Percentiles rank a stretch among this genome's conserved stretches.
phyloP scores from a whole-genome alignment of 2,329 filamentous ascomycete genomes.

The Pestalotiopsis sp. region DNA sequence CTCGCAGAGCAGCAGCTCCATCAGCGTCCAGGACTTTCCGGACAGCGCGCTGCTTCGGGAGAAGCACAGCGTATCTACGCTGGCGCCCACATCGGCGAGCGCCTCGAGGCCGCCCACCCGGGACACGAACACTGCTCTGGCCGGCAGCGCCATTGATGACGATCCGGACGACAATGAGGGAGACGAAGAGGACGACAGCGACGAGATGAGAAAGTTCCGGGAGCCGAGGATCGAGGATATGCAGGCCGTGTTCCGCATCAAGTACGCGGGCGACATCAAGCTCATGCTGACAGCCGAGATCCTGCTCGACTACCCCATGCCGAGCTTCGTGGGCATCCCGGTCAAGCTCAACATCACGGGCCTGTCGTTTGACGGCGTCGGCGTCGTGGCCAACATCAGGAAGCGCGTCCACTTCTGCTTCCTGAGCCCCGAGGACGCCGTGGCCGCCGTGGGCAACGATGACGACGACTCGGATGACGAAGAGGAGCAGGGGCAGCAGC shows the following conservation, averaged over 20 bases:
- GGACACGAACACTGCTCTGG: constrained; percentile 45
- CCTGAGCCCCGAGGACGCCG: constrained; percentile 85
- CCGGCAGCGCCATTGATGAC: constrained; percentile 24
- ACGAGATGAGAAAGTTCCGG: constrained; percentile 56
- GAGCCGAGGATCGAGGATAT: constrained; percentile 84
- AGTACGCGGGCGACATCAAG: constrained; percentile 84
- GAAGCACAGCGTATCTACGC: constrained; percentile 65
- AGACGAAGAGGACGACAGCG: constrained; percentile 22
- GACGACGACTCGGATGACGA: constrained; percentile 37
- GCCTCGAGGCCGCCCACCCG: constrained; percentile 61
- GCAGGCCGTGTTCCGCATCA: constrained; percentile 89
- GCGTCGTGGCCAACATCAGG: constrained; percentile 88
- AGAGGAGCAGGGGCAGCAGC: constrained; percentile 13
- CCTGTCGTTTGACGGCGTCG: constrained; percentile 91
- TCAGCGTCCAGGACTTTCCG: constrained; percentile 45
- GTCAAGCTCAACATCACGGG: constrained; percentile 95
- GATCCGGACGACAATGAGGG: constrained; percentile 26
- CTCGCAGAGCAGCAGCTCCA: constrained; percentile 44
- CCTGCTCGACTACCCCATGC: constrained; percentile 96
- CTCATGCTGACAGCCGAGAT: constrained; percentile 94
- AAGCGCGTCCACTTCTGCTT: constrained; percentile 93
- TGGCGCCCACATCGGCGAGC: constrained; percentile 56
- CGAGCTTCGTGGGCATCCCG: constrained; percentile 94
- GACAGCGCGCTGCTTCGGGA: constrained; percentile 46
- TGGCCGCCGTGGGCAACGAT: constrained; percentile 66